Percentiles rank a stretch among this genome's conserved stretches.
These are phyloP conservation scores for Apiotrichum sp. DNA, from an alignment of 1,284 basidiomycete genomes.

Conservation along the genomic window DNA sequence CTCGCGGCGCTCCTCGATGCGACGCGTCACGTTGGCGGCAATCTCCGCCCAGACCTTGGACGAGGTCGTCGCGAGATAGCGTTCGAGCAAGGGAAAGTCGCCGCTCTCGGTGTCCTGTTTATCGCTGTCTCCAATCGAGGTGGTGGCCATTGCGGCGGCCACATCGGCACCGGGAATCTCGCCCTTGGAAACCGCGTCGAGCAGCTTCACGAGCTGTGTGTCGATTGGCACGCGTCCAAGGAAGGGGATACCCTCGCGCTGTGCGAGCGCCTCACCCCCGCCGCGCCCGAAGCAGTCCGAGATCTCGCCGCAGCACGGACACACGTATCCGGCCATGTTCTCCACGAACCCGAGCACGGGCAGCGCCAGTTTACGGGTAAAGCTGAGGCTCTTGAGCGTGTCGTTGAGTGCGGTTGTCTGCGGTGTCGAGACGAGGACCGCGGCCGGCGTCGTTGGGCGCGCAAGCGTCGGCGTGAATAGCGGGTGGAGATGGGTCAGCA, in stretches of 20 bases:
- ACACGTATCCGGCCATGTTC: slow-evolving; percentile 98
- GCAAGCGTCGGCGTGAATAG: slow-evolving; percentile 57
- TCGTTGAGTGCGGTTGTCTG: slow-evolving; percentile 95
- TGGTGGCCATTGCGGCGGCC: background rate
- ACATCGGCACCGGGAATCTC: slow-evolving; percentile 35
- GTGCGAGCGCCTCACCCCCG: slow-evolving; percentile 82
- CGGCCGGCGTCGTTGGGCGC: slow-evolving; percentile 53
- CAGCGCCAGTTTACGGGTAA: slow-evolving; percentile 77
- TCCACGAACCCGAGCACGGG: slow-evolving; percentile 93
- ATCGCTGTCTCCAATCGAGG: background rate
- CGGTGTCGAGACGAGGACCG: slow-evolving; percentile 92
- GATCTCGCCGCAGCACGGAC: slow-evolving; percentile 88
- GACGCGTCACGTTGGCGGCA: slow-evolving; percentile 29
- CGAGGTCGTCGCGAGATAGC: slow-evolving; percentile 45
- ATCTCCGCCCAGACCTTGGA: slow-evolving; percentile 45
- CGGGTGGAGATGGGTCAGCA: slow-evolving; percentile 88
- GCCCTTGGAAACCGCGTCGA: slow-evolving; percentile 62
- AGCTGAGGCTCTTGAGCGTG: slow-evolving; percentile 91
- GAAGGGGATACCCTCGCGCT: slow-evolving; percentile 66
- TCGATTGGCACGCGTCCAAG: slow-evolving; percentile 91
- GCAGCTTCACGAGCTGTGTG: slow-evolving; percentile 76
- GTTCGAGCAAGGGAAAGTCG: slow-evolving; percentile 43
- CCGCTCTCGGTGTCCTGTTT: background rate
- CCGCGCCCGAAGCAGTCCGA: slow-evolving; percentile 93
- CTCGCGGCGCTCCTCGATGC: slow-evolving; percentile 18